These are phyloP conservation scores for Xylariaceae sp. DNA, from an alignment of 2,329 filamentous ascomycete genomes.

Conservation along the genomic window DNA sequence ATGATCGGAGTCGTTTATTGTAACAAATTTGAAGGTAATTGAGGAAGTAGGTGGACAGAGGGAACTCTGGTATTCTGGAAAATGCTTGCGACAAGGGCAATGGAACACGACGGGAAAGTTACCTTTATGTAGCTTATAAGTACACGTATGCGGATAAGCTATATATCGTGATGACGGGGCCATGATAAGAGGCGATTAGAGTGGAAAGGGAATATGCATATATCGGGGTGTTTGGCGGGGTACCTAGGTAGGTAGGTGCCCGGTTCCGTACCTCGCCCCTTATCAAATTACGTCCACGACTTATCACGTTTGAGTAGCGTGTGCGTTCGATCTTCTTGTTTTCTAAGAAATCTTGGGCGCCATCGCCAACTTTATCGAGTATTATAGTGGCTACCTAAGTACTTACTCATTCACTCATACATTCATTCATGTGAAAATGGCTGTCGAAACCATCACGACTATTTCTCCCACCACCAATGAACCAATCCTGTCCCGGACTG, in stretches of 20 bases:
- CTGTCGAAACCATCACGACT: slow-evolving; percentile 62
- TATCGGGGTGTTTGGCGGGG: slow-evolving; percentile 16
- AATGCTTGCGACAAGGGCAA: no score
- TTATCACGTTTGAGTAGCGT: no score
- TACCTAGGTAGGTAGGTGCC: not conserved
- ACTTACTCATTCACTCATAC: not conserved
- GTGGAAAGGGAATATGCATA: not conserved
- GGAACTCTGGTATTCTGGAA: not conserved
- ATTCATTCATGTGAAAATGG: slow-evolving; percentile 42
- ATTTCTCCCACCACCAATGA: slow-evolving; percentile 89
- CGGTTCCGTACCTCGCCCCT: no score
- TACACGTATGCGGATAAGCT: not conserved
- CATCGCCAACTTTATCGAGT: no score
- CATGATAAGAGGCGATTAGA: slow-evolving; percentile 12
- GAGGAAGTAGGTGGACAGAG: not conserved
- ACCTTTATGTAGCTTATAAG: not conserved
- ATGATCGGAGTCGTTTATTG: slow-evolving; percentile 37
- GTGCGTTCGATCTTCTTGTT: no score
- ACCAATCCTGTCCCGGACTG: slow-evolving; percentile 72
- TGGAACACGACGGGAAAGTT: no score
- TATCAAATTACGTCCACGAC: no score
- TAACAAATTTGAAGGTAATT: not conserved
- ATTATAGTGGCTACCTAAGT: not conserved
- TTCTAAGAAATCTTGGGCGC: no score
- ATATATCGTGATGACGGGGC: not conserved